These are phyloP conservation scores for Amanita muscaria DNA, from an alignment of 768 basidiomycete genomes.

Conservation along the genomic window DNA sequence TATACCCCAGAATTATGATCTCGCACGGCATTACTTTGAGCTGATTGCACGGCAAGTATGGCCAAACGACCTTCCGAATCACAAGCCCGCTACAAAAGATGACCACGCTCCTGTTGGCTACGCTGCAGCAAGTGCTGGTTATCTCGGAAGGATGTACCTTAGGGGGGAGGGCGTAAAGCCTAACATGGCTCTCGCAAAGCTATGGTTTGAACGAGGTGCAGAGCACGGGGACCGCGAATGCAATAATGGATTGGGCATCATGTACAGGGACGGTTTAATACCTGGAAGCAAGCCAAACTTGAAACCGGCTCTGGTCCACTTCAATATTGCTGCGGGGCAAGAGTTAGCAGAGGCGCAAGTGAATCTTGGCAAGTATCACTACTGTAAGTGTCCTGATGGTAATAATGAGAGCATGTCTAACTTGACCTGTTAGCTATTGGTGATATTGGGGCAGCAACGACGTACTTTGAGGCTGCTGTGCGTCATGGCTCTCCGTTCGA, in stretches of 20 bases:
- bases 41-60: conserved; percentile 79
- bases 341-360: conserved; percentile 92
- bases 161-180: conserved; percentile 85
- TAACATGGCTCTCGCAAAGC: conserved; percentile 67
- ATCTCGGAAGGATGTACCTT: conserved; percentile 88
- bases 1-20: conserved; percentile 69
- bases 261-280: conserved; percentile 82
- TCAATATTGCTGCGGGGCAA: conserved; percentile 72
- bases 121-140: conserved; percentile 77
- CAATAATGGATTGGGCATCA: conserved; percentile 85
- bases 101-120: conserved; percentile 44
- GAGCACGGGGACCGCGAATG: conserved; percentile 80
- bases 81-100: conserved; percentile 37
- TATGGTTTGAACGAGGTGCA: conserved; percentile 91
- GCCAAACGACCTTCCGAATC: conserved; percentile 68
- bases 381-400: conserved; percentile 31
- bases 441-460: conserved; percentile 56
- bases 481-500: conserved; percentile 89
- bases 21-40: conserved; percentile 78
- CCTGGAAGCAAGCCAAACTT: conserved; percentile 56
- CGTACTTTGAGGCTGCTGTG: conserved; percentile 78
- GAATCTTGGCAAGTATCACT: conserved; percentile 79
- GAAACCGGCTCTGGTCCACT: conserved; percentile 55
- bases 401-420: conserved; percentile 11
- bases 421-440: conserved; percentile 43